Evolutionary conservation across 2,329 filamentous ascomycete species (phyloP), one percentile per base, ranked within the genome.

Genomic region (Paecilomyces variotii): DNA sequence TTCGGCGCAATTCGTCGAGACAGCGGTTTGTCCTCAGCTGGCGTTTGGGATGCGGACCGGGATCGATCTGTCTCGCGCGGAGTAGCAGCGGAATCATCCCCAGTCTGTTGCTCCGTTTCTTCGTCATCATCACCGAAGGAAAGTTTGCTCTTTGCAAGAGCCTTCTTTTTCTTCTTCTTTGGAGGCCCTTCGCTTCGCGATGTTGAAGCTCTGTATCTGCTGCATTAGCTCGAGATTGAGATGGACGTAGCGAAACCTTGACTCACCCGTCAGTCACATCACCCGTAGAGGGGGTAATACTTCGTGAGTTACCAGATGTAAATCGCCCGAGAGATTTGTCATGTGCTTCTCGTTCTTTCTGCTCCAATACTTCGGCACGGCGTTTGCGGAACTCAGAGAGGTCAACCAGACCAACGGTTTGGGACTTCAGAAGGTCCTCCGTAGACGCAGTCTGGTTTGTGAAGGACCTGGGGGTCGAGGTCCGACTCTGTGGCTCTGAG

Each of bases 341-440:
- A 68, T 87, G 85, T 11, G 85, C 87, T 68, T 94, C 90, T 68
- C 89, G 85, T 70, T 94, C 90, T 70, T 94, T 93, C 70, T 90
- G 87, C 73, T 97, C 93, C 54, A 96, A 80, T n/a, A 92, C 90
- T 75, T 97, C 91, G 66, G 91, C 92, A 74, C 93, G 90, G 60
- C 94, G 87, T 78, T 99, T 97, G 74, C 93, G 91, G 74, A 96
- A 97, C 72, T 97, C 94, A 64, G 90, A 91, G 51, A 97, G 86
- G 59, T 90, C 85, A 56, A 97, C 93, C 2, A 99, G 86, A 49
- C 94, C 94, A 64, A 97, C 91, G 0, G 91, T 96, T 69, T 91
- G 87, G 57, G 86, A 90, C 60, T 93, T 93, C 54, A 96, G 82
- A 12, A 91, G 81, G 69, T 96, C 87, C 72, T 93, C 85, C 1